Conservation (phyloP, 768 basidiomycete species). For the Mycena alexandri region DNA sequence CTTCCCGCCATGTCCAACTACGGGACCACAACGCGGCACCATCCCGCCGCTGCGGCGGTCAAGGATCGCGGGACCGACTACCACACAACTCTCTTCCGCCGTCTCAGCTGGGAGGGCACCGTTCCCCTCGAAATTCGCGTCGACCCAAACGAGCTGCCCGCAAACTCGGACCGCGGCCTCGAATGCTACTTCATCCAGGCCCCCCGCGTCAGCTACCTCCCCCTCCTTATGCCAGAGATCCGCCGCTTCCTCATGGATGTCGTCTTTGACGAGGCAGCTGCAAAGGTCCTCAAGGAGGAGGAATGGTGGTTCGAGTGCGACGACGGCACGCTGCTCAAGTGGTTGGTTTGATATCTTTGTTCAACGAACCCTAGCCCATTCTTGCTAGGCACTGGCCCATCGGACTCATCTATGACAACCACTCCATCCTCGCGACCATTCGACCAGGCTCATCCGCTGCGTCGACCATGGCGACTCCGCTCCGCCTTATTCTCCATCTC, state of each 20-base stretch:
- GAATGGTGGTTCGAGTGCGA: slow-evolving; percentile 99
- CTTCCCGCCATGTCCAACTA: slow-evolving; percentile 60
- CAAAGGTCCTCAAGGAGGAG: slow-evolving; percentile 82
- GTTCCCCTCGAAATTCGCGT: slow-evolving; percentile 92
- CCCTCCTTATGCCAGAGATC: slow-evolving; percentile 90
- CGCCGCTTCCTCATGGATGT: slow-evolving; percentile 91
- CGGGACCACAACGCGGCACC: slow-evolving; percentile 65
- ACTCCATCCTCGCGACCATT: slow-evolving; percentile 73
- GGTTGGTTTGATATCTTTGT: slow-evolving; percentile 65
- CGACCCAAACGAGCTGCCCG: slow-evolving; percentile 89
- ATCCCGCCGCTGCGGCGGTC: slow-evolving; percentile 49
- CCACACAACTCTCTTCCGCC: slow-evolving; percentile 84
- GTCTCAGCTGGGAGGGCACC: slow-evolving; percentile 92
- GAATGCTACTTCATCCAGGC: slow-evolving; percentile 94
- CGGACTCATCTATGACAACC: slow-evolving; percentile 92
- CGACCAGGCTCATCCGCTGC: slow-evolving; percentile 61
- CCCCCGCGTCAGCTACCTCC: slow-evolving; percentile 93
- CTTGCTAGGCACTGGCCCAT: slow-evolving; percentile 96
- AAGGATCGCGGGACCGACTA: slow-evolving; percentile 62
- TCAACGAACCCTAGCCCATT: background rate
- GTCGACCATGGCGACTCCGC: slow-evolving; percentile 61
- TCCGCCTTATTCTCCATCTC: slow-evolving; percentile 88
- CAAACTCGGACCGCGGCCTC: slow-evolving; percentile 88
- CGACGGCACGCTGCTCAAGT: slow-evolving; percentile 85
- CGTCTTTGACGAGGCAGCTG: slow-evolving; percentile 89